Conservation (phyloP, 1,139 yeast genomes). For the Zygotorulaspora mrakii region DNA sequence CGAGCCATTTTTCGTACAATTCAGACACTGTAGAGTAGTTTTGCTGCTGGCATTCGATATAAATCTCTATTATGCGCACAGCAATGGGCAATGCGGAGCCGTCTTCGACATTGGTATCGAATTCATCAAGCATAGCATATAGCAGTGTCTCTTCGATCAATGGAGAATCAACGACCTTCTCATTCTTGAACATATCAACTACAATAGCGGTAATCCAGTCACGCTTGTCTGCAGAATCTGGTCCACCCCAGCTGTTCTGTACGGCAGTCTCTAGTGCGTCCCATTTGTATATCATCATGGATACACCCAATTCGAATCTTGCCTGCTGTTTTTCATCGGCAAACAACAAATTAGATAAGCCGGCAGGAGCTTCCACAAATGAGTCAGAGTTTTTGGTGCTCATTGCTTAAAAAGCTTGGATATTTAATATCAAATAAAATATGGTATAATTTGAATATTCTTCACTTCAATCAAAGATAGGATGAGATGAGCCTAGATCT, state of each 20-base stretch:
- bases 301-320: slow-evolving; percentile 87
- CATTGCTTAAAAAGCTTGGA: slow-evolving; percentile 12
- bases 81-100: slow-evolving; percentile 80
- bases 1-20: slow-evolving; percentile 56
- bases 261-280: slow-evolving; percentile 86
- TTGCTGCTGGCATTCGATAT: slow-evolving; percentile 56
- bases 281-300: slow-evolving; percentile 87
- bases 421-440: too few relatives aligned
- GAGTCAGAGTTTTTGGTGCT: slow-evolving; percentile 26
- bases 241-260: slow-evolving; percentile 97
- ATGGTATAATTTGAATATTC: neutral
- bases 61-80: slow-evolving; percentile 58
- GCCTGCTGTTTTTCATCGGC: slow-evolving; percentile 67
- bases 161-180: slow-evolving; percentile 63
- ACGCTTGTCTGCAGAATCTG: slow-evolving; percentile 82
- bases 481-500: neutral
- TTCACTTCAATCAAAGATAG: neutral
- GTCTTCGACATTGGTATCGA: slow-evolving; percentile 83
- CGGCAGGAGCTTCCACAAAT: slow-evolving; percentile 40
- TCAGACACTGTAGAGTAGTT: slow-evolving; percentile 55
- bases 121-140: slow-evolving; percentile 93
- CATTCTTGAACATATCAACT: slow-evolving; percentile 67
- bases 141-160: slow-evolving; percentile 80
- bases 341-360: slow-evolving; percentile 46
- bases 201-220: slow-evolving; percentile 91